Evolutionary conservation across 2,329 filamentous ascomycete genomes (phyloP).

Genomic region (Leptodontidium sp.): DNA sequence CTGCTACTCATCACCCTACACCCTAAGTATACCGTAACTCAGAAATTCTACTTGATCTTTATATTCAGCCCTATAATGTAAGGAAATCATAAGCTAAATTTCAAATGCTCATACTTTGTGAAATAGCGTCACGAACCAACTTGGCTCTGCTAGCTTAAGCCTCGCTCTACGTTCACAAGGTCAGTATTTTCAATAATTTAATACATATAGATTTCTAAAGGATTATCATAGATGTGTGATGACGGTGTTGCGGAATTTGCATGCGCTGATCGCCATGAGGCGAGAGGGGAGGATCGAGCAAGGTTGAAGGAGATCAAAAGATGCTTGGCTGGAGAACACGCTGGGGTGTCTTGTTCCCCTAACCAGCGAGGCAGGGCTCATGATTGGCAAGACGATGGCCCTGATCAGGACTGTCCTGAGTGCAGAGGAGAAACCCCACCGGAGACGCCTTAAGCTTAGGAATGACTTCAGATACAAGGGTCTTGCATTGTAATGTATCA

Average conservation of each 20-base stretch:
- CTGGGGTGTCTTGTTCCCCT: not conserved
- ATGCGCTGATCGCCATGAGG: not conserved
- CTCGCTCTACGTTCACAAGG: not conserved
- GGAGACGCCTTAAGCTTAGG: no score
- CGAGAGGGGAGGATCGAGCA: not conserved
- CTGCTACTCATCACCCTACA: no score
- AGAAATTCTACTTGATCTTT: no score
- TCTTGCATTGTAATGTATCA: no score
- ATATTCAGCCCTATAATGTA: not conserved
- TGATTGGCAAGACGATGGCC: no score
- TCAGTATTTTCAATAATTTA: not conserved
- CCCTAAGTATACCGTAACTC: no score
- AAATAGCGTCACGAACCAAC: not conserved
- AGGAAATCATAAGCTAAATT: not conserved
- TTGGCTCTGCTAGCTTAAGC: not conserved
- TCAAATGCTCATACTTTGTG: not conserved
- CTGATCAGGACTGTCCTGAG: no score
- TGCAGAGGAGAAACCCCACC: no score
- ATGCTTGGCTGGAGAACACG: not conserved
- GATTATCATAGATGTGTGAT: not conserved
- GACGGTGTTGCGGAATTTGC: not conserved
- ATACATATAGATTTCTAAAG: not conserved
- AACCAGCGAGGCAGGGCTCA: not conserved
- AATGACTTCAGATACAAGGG: no score
- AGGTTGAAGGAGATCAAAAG: not conserved